phyloP scores from a whole-genome alignment of 2,329 filamentous ascomycete genomes.

The Penicillium frequentans region DNA sequence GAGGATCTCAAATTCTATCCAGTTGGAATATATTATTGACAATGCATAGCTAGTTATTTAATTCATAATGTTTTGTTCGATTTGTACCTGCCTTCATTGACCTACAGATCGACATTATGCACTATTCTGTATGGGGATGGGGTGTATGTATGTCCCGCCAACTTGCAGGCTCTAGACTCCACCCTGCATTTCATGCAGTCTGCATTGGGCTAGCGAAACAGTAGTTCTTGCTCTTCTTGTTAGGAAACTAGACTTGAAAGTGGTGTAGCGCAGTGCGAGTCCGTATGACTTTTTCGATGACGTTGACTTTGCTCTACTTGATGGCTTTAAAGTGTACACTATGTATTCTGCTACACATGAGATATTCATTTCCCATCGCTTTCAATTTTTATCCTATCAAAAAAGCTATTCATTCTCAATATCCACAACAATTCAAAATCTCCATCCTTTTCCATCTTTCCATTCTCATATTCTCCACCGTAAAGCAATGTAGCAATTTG shows the following conservation, averaged over 20 bases:
- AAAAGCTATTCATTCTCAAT: neutral
- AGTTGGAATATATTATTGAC: neutral
- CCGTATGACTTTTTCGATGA: too few relatives aligned
- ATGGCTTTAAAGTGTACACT: too few relatives aligned
- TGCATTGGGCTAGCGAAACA: neutral
- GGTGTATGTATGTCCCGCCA: neutral
- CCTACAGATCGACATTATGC: neutral
- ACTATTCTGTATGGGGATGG: neutral
- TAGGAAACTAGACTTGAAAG: too few relatives aligned
- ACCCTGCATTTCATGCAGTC: neutral
- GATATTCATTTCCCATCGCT: neutral
- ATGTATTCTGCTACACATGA: neutral
- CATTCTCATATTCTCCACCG: neutral
- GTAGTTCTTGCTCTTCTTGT: neutral
- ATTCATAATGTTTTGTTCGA: neutral
- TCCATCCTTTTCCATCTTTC: too few relatives aligned
- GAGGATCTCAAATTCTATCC: neutral
- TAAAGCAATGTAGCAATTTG: neutral
- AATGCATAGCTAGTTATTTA: constrained; percentile 1
- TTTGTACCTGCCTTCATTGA: neutral
- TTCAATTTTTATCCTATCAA: neutral
- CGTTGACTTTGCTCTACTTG: too few relatives aligned
- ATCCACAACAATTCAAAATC: too few relatives aligned
- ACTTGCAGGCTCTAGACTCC: neutral
- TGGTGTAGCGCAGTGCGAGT: too few relatives aligned